phyloP scores from a whole-genome alignment of 2,329 filamentous ascomycete genomes.

The Dactylellina haptotyla region DNA sequence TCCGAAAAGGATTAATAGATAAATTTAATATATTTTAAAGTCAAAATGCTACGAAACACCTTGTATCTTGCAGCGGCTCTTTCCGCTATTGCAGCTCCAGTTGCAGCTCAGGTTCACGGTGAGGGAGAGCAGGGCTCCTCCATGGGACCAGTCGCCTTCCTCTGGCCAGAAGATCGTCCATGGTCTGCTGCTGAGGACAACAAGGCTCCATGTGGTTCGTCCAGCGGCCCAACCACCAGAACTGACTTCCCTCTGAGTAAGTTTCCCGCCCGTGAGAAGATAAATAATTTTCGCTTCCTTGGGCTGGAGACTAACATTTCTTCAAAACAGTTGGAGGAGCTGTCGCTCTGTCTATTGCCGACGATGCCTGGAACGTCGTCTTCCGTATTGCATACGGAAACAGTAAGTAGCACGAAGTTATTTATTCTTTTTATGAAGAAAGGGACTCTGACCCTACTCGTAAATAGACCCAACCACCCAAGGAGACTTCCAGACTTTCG shows the following conservation, averaged over 20 bases:
- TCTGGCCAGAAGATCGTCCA: slow-evolving; percentile 70
- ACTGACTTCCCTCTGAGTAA: slow-evolving; percentile 69
- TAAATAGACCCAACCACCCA: slow-evolving; percentile 60
- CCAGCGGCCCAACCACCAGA: slow-evolving; percentile 64
- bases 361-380: slow-evolving; percentile 68
- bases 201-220: slow-evolving; percentile 69
- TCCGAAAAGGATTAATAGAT: slow-evolving; percentile 29
- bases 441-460: not conserved
- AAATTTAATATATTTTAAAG: slow-evolving; percentile 23
- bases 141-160: slow-evolving; percentile 68
- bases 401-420: slow-evolving; percentile 61
- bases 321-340: slow-evolving; percentile 66
- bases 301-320: too few relatives aligned
- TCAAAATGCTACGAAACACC: slow-evolving; percentile 47
- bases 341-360: slow-evolving; percentile 68
- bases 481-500: slow-evolving; percentile 61
- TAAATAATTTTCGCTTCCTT: too few relatives aligned
- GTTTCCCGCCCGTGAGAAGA: slow-evolving; percentile 43
- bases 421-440: slow-evolving; percentile 21
- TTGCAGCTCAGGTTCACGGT: slow-evolving; percentile 39
- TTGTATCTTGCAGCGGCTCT: slow-evolving; percentile 41
- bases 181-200: slow-evolving; percentile 70
- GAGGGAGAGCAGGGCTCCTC: slow-evolving; percentile 40
- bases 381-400: slow-evolving; percentile 68
- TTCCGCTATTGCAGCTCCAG: slow-evolving; percentile 40